Base-by-base conservation (phyloP, 164 flowering plant genomes). In the Dillenia suffruticosa region DNA sequence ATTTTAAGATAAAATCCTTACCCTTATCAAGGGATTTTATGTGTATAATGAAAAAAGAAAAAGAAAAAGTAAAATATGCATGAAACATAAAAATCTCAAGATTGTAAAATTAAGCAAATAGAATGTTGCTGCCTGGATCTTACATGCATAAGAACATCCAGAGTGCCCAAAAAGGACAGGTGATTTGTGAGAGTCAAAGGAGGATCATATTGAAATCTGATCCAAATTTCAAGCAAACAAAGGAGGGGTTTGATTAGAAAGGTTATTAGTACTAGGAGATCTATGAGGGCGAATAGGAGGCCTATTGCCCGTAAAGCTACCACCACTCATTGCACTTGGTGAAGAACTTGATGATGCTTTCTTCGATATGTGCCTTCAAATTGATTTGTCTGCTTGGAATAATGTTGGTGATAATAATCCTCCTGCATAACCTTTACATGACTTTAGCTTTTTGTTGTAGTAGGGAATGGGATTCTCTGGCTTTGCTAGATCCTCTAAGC, bases 401-500 rank as follows among this genome's bases (percentile, higher is more conserved):
- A 44, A 56, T 13, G 24, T 46, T 14, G 22, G 17, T 19, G 54
- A 61, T 44, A 40, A 63, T 46, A 59, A 66, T 14, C 73, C 70
- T 52, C 58, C 74, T 5, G 40, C 40, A 59, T 67, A 69, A 50
- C 77, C 73, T 54, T 66, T 73, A 49, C 77, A 68, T 5, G 73
- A 68, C 57, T 74, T 78, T 65, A 81, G 43, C 57, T 62, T 81
- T 62, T 75, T 74, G 32, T 54, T 74, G 68, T 59, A 74, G 9
- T 32, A 32, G 40, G 40, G 40, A 32, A 32, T 32, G 6, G 73
- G 78, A 7, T 76, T 71, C 46, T 76, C 83, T 12, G 66, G 71
- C 72, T 79, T 82, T 1, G 59, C 78, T 10, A 82, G 76, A 59
- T 79, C 82, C 57, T 73, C 80, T 24, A 79, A 24, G 59, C 72